Conservation (phyloP, 176 grass and related monocot genomes). For the Ensete ventricosum region DNA sequence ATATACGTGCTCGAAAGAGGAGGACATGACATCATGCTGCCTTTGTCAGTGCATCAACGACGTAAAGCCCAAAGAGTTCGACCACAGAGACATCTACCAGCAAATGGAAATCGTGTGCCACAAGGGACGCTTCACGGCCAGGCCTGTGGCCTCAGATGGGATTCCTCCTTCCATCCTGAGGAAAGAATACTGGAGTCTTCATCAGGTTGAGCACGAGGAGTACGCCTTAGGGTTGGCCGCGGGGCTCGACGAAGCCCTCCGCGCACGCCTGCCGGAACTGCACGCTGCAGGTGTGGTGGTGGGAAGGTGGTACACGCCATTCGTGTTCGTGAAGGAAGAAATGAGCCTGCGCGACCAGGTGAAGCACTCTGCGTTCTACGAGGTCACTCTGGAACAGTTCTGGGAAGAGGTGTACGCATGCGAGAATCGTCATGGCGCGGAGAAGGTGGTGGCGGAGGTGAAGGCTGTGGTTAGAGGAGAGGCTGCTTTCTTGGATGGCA, state of each 20-base stretch:
- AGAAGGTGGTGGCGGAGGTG: slow-evolving; percentile 10
- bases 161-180: slow-evolving; percentile 30
- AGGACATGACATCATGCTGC: slow-evolving; percentile 39
- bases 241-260: slow-evolving; percentile 22
- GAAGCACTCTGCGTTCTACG: slow-evolving; percentile 35
- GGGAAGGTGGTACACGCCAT: slow-evolving; percentile 54
- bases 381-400: slow-evolving; percentile 36
- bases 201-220: slow-evolving; percentile 21
- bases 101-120: slow-evolving; percentile 43
- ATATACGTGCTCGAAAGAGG: slow-evolving; percentile 34
- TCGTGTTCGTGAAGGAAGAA: slow-evolving; percentile 35
- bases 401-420: slow-evolving; percentile 28
- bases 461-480: slow-evolving; percentile 3
- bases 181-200: slow-evolving; percentile 30
- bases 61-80: slow-evolving; percentile 30
- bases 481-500: slow-evolving; percentile 26
- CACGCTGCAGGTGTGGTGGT: background rate
- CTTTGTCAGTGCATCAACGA: slow-evolving; percentile 26
- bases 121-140: slow-evolving; percentile 37
- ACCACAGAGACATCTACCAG: slow-evolving; percentile 56
- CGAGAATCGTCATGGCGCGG: background rate
- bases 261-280: slow-evolving; percentile 1
- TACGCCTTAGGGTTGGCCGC: slow-evolving; percentile 28
- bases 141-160: slow-evolving; percentile 37
- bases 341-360: slow-evolving; percentile 26